Evolutionary conservation across 345 rosid genomes (phyloP), one percentile per base, ranked within the genome.

Genomic region (Salix udensis): DNA sequence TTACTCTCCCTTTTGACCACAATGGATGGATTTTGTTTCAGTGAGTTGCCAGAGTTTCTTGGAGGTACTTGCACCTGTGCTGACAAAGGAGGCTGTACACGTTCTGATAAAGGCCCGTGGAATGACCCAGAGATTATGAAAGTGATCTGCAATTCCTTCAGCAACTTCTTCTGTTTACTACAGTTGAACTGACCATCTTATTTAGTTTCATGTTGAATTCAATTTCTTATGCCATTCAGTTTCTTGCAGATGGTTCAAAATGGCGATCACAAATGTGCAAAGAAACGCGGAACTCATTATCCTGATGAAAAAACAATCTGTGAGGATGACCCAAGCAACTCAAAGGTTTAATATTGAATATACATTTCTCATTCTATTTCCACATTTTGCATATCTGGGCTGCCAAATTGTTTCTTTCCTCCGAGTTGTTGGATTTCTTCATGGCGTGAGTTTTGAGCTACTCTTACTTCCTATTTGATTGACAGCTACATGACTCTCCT

Each of bases 31-130:
- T 73, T 65, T 42, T 60, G 66, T 71, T 30, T 40, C 84, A 96
- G 98, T 79, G 96, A 96, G 84, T 82, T 96, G 86, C 98, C 98
- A 7, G 91, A 89, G 18, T 93, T 96, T 81, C 84, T 96, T 67
- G 98, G 99, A 72, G 99, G 99, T 26, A 78, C 92, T 30, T 96
- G 99, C 80, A 92, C 91, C 19, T 96, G 98, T 86, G 88, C 90
- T 81, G 92, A 88, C 36, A 80, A 80, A 30, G 97, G 99, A 67
- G 98, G 99, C 6, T 96, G 99, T 65, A 85, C 93, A 93, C 89
- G 84, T 60, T 93, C 98, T 68, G 97, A 96, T 83, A 96, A 93
- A 84, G 99, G 99, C 42, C 98, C 98, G 26, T 96, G 98, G 99
- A 91, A 91, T 37, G 82, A 93, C 75, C 81, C 84, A 28, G 94